Percentiles rank a stretch among this genome's conserved stretches.
Conservation (phyloP, 1,284 basidiomycete genomes). For the Ceratobasidium sp. region DNA sequence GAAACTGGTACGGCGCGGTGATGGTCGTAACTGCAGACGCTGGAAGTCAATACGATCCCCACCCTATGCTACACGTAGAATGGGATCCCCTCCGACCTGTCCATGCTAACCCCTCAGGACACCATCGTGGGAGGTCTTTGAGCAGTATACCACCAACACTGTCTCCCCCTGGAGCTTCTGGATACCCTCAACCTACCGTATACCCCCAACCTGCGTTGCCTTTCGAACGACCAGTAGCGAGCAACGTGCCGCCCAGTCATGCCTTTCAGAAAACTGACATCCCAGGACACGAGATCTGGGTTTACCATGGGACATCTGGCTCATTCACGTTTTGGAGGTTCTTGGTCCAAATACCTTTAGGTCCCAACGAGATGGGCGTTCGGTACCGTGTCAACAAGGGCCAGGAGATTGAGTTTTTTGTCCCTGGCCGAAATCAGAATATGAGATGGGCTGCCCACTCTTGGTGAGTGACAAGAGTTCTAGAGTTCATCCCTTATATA, state of each 20-base stretch:
- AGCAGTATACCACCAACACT: slow-evolving; percentile 6
- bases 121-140: slow-evolving; percentile 9
- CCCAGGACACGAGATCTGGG: slow-evolving; percentile 79
- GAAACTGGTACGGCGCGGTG: slow-evolving; percentile 88
- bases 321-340: slow-evolving; percentile 96
- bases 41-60: slow-evolving; percentile 81
- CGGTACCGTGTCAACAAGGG: slow-evolving; percentile 74
- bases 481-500: not conserved
- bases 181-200: slow-evolving; percentile 7
- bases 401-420: slow-evolving; percentile 80
- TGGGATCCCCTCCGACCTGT: slow-evolving; percentile 70
- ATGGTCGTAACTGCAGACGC: slow-evolving; percentile 85
- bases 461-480: slow-evolving; percentile 57
- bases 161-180: not conserved
- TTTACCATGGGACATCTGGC: slow-evolving; percentile 70
- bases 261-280: slow-evolving; percentile 51
- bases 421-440: slow-evolving; percentile 85
- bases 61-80: slow-evolving; percentile 77
- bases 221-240: not conserved
- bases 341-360: slow-evolving; percentile 83
- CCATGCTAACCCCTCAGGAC: not conserved
- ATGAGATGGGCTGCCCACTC: slow-evolving; percentile 92
- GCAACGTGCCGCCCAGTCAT: slow-evolving; percentile 26
- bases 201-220: slow-evolving; percentile 7
- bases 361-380: slow-evolving; percentile 72